Percentiles rank a stretch among this genome's conserved stretches.
These are phyloP conservation scores for Pleurotus salmoneostramineus DNA, from an alignment of 768 basidiomycete species.

Conservation along the genomic window DNA sequence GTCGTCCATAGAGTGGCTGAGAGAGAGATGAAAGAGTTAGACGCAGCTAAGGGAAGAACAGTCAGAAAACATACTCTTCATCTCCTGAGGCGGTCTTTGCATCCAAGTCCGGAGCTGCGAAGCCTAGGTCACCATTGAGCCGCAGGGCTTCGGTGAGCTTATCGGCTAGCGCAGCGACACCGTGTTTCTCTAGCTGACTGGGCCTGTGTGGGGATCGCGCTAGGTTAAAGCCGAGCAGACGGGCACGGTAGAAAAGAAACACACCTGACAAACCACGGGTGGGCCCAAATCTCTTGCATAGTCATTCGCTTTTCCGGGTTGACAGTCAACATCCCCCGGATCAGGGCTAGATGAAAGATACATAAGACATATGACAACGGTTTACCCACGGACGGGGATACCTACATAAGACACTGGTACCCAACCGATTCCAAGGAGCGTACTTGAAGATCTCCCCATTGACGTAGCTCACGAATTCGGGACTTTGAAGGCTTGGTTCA, in stretches of 20 bases:
- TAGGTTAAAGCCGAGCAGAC: background rate
- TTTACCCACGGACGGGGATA: slow-evolving; percentile 12
- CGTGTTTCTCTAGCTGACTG: slow-evolving; percentile 60
- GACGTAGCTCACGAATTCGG: slow-evolving; percentile 77
- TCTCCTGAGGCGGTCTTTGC: slow-evolving; percentile 5
- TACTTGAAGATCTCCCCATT: slow-evolving; percentile 70
- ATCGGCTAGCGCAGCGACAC: slow-evolving; percentile 55
- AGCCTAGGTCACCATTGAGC: slow-evolving; percentile 67
- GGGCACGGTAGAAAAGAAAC: background rate
- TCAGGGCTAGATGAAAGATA: slow-evolving; percentile 46
- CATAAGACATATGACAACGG: background rate
- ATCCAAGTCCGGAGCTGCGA: slow-evolving; percentile 55
- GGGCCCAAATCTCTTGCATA: slow-evolving; percentile 40
- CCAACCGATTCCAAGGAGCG: slow-evolving; percentile 76
- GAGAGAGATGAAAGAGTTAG: too few relatives aligned
- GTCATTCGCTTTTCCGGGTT: slow-evolving; percentile 67
- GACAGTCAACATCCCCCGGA: slow-evolving; percentile 71
- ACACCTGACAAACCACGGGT: slow-evolving; percentile 77
- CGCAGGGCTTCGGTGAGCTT: slow-evolving; percentile 67
- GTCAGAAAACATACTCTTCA: slow-evolving; percentile 15
- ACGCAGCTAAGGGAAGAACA: background rate
- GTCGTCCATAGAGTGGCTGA: slow-evolving; percentile 24
- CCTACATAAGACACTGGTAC: slow-evolving; percentile 57
- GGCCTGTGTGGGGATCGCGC: slow-evolving; percentile 36
- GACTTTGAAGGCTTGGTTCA: slow-evolving; percentile 75